Base-by-base conservation (phyloP, 129 eudicot species). In the Centaurea solstitialis region DNA sequence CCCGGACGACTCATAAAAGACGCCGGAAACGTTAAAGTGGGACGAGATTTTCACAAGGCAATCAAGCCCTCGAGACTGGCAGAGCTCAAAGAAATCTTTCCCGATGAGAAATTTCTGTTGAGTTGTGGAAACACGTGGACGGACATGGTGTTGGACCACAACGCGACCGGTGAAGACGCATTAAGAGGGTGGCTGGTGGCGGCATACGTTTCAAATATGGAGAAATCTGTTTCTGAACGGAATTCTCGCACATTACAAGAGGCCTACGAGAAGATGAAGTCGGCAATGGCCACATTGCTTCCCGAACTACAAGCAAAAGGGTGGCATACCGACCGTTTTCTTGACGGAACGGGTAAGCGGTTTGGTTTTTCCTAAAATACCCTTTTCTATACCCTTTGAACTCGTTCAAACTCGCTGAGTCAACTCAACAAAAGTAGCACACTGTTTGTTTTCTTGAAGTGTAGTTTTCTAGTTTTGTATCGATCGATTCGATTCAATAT, bases 171-270 rank as follows among this genome's bases (percentile, higher is more conserved):
- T 20, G 98, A 95, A 88, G 99, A 95, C 77, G 99, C 98, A 1
- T 79, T 95, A 82, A 89, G 97, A 88, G 99, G 99, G 26, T 92
- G 99, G 99, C 78, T 92, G 22, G 97, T 95, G 84, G 99, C 99
- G 62, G 98, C 93, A 8, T 94, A 89, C 76, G 88, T 97, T 87
- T 81, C 90, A 67, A 75, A 80, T 38, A 72, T 79, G 70, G 88
- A 82, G 59, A 84, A 80, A 20, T 75, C 85, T 15, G 76, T 41
- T 37, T 71, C 68, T 21, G 81, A 75, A 41, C 47, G 57, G 23
- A 71, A 68, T 57, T 79, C 78, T 4, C 26, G 11, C 72, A 73
- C 72, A 21, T 80, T 88, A 47, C 77, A 85, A 69, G 90, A 85
- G 68, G 97, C 94, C 23, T 93, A 84, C 77, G 94, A 74, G 74